Base-by-base conservation (phyloP, 805 yeast genomes). In the Zygoascus bituminiphila region DNA sequence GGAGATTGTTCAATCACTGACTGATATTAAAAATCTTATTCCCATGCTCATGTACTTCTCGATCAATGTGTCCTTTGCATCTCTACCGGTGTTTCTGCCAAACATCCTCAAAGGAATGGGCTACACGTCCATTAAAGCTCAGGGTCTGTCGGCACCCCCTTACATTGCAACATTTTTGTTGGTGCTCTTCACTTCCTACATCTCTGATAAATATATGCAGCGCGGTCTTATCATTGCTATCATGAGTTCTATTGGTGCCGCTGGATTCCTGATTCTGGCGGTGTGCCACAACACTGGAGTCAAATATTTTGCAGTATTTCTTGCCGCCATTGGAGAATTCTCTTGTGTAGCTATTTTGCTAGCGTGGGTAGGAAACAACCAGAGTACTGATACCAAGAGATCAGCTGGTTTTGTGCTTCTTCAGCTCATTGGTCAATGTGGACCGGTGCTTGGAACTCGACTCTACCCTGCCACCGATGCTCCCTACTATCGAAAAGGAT, bases 11-110 rank as follows among this genome's bases (percentile, higher is more conserved):
- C 20, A 10, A 20, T 46, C 52, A 6, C 14, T 52, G 12, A 21
- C 39, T 20, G 58, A 55, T 39, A 8, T 46, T 44, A 55, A 53
- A 45, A 47, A 41, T 21, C 21, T 47, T 45, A 33, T 54, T 15
- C 51, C 56, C 14, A 44, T 45, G 45, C 19, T 57, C 19, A 56
- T 58, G 57, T 57, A 49, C 50, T 57, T 59, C 47, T 55, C 57
- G 43, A 51, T 57, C 46, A 57, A 57, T 35, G 60, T 57, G 24
- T 54, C 59, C 21, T 57, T 57, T 45, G 53, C 61, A 9, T 73
- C 76, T 53, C 72, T 73, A 26, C 72, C 77, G 10, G 72, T 72
- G 50, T 73, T 70, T 56, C 65, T 73, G 63, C 77, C 77, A 2
- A 62, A 73, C 4, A 72, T 73, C 36, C 68, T 73, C 19, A 57